Conservation (phyloP, 345 rosid species). For the Arabidopsis arenosa region DNA sequence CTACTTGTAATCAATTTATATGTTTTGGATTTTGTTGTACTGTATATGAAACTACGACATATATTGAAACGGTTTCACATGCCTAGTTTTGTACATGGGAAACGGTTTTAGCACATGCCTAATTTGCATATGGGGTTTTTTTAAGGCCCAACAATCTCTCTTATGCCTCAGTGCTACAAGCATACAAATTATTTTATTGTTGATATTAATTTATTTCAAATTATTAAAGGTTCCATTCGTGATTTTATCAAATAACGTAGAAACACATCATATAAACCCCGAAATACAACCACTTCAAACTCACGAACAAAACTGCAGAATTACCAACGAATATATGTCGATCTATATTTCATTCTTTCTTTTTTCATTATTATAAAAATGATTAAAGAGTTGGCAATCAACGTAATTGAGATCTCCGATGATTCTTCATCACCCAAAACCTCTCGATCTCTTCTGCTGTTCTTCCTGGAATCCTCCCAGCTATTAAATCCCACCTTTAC, state of each 20-base stretch:
- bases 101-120: not conserved
- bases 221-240: not conserved
- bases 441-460: conserved; percentile 66
- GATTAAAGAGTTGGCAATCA: conserved; percentile 8
- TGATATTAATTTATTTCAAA: not conserved
- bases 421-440: conserved; percentile 61
- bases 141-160: not conserved
- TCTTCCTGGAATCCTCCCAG: conserved; percentile 82
- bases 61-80: not conserved
- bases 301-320: conserved; percentile 40
- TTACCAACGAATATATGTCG: conserved; percentile 23
- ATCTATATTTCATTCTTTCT: conserved; percentile 1
- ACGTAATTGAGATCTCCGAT: conserved; percentile 39
- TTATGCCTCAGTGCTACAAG: not conserved
- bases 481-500: conserved; percentile 67
- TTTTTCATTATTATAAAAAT: conserved; percentile 3
- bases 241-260: not conserved
- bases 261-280: not conserved
- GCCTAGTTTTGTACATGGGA: not conserved
- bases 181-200: not conserved
- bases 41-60: too few species aligned
- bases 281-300: conserved; percentile 14
- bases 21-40: not conserved
- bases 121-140: not conserved
- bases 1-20: not conserved